Evolutionary conservation across 75 land plant genomes (phyloP), one percentile per base, ranked within the genome.

Genomic region (Picea sitchensis): DNA sequence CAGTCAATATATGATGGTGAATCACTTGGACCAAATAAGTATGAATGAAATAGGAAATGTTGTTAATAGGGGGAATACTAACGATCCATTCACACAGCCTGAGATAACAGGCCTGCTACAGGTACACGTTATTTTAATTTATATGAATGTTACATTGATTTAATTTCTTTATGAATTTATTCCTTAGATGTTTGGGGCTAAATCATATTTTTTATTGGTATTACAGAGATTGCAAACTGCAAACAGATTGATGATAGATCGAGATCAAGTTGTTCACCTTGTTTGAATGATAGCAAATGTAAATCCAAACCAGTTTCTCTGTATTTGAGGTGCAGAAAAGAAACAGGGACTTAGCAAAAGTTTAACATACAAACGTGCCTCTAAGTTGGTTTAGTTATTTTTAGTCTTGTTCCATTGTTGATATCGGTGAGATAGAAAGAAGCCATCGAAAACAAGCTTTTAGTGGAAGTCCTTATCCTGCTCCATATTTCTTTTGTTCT

Each of bases 1-100:
- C 60, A 91, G 92, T 47, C 94, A 93, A 73, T 91, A 98, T 74
- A 85, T 94, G 84, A 74, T 84, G 78, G 81, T 85, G 61, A 93
- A 92, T 78, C 92, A 85, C 59, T 68, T 90, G 82, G 95, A 93
- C 56, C 31, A 67, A 2, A 94, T 98, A 51, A 77, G 82, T 56
- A 83, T 92, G 32, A 21, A 78, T 54, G 95, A 87, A n/a, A 63
- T 98, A 47, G 89, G 87, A 61, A 64, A 79, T 4, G 83, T 87
- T 56, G 92, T 95, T 18, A 97, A 97, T 75, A 59, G 79, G 13
- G 89, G 84, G 38, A 86, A 89, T 58, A 78, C 83, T 76, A 62
- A 56, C 5, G 65, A 38, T 57, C 94, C 83, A 20, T 97, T 86
- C 80, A 75, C 94, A 59, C 84, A 79, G 57, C 61, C 79, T 58